phyloP scores from a whole-genome alignment of 257 asterid genomes.

The Fraxinus anomala region DNA sequence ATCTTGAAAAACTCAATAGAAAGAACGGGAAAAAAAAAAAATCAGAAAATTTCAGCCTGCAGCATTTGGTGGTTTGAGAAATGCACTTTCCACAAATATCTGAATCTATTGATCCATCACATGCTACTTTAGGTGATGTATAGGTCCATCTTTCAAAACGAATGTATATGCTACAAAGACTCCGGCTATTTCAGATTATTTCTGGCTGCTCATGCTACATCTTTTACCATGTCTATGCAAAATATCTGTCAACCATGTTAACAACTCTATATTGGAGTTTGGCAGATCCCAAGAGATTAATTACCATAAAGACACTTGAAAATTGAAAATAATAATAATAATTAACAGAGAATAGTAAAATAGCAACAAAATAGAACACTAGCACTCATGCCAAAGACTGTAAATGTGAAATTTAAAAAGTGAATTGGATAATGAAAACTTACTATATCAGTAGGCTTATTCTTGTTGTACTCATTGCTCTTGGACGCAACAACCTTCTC shows the following conservation, averaged over 20 bases:
- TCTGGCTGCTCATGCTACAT: not conserved
- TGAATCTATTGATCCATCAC: no score
- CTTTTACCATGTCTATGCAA: not conserved
- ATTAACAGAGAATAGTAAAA: not conserved
- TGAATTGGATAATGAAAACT: conserved; percentile 25
- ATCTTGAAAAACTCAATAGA: not conserved
- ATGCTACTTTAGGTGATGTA: not conserved
- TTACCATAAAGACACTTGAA: not conserved
- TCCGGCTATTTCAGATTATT: not conserved
- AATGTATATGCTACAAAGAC: not conserved
- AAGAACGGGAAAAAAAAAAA: no score
- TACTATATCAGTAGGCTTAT: conserved; percentile 95
- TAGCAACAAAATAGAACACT: not conserved
- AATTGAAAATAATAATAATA: not conserved
- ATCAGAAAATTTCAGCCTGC: not conserved
- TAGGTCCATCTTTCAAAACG: not conserved
- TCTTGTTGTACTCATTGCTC: conserved; percentile 90
- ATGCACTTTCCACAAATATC: not conserved
- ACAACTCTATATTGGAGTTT: not conserved
- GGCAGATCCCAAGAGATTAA: not conserved
- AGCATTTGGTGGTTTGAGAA: not conserved
- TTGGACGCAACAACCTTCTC: conserved; percentile 86
- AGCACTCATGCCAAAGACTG: not conserved
- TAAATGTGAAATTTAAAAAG: not conserved
- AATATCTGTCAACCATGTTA: not conserved